Evolutionary conservation across 1,139 yeast genomes (phyloP).

Genomic region (Pneumocystis oryctolagi): DNA sequence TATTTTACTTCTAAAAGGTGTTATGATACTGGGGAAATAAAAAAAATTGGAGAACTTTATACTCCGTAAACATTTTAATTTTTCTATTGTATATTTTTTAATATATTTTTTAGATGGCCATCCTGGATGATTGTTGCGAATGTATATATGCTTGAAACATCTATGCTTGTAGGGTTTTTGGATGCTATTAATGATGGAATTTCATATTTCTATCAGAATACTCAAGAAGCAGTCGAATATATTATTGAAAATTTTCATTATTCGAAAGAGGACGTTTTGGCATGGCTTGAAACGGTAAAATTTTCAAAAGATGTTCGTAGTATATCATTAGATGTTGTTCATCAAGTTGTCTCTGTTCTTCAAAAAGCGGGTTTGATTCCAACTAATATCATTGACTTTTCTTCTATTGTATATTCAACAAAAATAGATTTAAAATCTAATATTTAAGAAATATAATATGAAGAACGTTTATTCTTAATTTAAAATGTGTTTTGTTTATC

Average conservation of each 20-base stretch:
- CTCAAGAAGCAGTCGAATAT: slow-evolving; percentile 50
- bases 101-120: slow-evolving; percentile 41
- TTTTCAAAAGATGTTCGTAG: slow-evolving; percentile 39
- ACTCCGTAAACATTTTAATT: slow-evolving; percentile 37
- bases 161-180: slow-evolving; percentile 29
- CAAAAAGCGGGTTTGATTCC: slow-evolving; percentile 16
- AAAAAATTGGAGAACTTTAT: slow-evolving; percentile 69
- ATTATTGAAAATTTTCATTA: slow-evolving; percentile 61
- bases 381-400: background rate
- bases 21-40: slow-evolving; percentile 65
- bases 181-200: slow-evolving; percentile 52
- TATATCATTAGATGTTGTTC: slow-evolving; percentile 38
- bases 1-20: slow-evolving; percentile 75
- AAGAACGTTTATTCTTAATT: background rate
- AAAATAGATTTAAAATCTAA: background rate
- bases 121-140: slow-evolving; percentile 69
- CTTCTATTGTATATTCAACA: background rate
- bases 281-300: slow-evolving; percentile 64
- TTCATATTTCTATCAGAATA: slow-evolving; percentile 42
- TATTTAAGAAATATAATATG: background rate
- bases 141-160: slow-evolving; percentile 24
- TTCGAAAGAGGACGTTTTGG: slow-evolving; percentile 56
- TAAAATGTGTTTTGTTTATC: background rate
- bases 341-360: slow-evolving; percentile 31
- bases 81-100: too few species aligned